A percentile compares a stretch with the other conserved stretches of the same genome.
Conservation (phyloP, 78 protist species). For the Dictyostelium capitatum region DNA sequence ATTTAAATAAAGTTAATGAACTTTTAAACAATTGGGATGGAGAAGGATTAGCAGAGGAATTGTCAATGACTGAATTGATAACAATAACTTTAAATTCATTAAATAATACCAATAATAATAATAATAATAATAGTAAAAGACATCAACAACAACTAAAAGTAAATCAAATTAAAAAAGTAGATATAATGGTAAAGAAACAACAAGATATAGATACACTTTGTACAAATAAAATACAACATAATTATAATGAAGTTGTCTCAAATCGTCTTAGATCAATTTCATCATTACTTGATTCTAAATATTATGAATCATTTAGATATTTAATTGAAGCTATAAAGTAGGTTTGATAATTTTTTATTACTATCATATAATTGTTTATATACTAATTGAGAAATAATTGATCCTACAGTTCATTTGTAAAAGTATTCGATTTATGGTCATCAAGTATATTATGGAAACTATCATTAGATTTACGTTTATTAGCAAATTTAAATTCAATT, state of each 20-base stretch:
- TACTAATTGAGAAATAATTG: background rate
- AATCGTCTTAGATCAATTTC: constrained; percentile 29
- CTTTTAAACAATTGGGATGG: constrained; percentile 43
- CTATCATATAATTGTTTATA: background rate
- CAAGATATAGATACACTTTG: constrained; percentile 2
- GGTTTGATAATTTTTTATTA: background rate
- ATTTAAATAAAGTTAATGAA: constrained; percentile 34
- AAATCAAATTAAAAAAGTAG: constrained; percentile 20
- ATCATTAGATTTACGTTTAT: constrained; percentile 51
- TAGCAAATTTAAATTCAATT: constrained; percentile 22
- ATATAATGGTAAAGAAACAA: background rate
- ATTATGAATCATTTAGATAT: constrained; percentile 57
- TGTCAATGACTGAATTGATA: constrained; percentile 40
- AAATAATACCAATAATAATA: background rate
- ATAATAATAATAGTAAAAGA: background rate
- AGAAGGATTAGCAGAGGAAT: background rate
- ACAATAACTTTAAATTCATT: background rate
- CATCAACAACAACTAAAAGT: constrained; percentile 2
- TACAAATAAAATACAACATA: constrained; percentile 29
- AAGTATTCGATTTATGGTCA: constrained; percentile 61
- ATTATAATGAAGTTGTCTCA: constrained; percentile 12
- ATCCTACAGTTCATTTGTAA: constrained; percentile 33
- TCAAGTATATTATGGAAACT: constrained; percentile 32
- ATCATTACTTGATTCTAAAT: constrained; percentile 24
- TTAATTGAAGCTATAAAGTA: constrained; percentile 54